Percentiles rank a stretch among this genome's conserved stretches.
Evolutionary conservation across 2,329 filamentous ascomycete species (phyloP).

Genomic region (Penicillium nordicum): DNA sequence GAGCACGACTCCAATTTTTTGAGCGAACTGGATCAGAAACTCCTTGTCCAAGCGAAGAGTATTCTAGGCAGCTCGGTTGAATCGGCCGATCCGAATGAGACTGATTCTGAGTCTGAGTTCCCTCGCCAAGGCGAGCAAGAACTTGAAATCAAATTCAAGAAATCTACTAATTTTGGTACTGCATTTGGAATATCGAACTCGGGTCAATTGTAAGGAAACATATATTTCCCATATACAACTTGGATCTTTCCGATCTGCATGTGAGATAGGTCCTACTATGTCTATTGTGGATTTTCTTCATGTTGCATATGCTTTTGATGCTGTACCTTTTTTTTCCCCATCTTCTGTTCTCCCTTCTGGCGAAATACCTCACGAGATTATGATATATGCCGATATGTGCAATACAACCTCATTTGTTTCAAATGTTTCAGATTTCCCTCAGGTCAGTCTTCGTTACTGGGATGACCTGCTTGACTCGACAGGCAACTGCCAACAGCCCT

Average conservation of each 20-base stretch:
- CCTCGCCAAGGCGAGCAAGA: slow-evolving; percentile 29
- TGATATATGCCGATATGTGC: slow-evolving; percentile 10
- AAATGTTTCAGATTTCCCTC: neutral
- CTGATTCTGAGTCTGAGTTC: slow-evolving; percentile 23
- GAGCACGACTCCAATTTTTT: slow-evolving; percentile 42
- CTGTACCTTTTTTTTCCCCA: neutral
- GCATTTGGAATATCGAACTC: slow-evolving; percentile 39
- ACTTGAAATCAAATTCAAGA: slow-evolving; percentile 43
- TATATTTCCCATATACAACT: neutral
- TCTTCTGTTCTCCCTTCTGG: slow-evolving; percentile 1
- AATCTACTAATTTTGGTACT: slow-evolving; percentile 48
- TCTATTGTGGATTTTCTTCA: neutral
- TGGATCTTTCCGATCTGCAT: slow-evolving; percentile 13
- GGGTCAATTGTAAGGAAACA: slow-evolving; percentile 14
- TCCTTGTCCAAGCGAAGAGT: slow-evolving; percentile 41
- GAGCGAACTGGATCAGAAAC: slow-evolving; percentile 42
- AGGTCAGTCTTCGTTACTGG: neutral
- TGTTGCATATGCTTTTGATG: neutral
- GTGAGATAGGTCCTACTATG: neutral
- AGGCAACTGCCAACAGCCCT: neutral
- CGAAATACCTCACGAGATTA: slow-evolving; percentile 10
- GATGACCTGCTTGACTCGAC: neutral
- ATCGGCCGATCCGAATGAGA: slow-evolving; percentile 22
- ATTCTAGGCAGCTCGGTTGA: slow-evolving; percentile 27
- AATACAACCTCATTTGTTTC: slow-evolving; percentile 3